Evolutionary conservation across 768 basidiomycete genomes (phyloP).

Genomic region (Lyophyllum shimeji): DNA sequence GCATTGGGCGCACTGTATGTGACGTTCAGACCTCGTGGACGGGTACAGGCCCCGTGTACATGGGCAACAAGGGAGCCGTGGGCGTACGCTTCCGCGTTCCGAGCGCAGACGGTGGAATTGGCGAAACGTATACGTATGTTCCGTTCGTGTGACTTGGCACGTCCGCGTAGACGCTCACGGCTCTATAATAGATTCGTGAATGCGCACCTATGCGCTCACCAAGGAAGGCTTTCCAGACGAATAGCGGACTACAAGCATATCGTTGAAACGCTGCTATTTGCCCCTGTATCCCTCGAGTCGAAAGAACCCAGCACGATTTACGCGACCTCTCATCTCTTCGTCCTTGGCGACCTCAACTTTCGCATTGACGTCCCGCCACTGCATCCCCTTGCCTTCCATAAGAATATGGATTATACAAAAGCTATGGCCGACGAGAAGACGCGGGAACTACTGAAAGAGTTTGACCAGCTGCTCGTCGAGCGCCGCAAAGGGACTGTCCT

Average conservation of each 20-base stretch:
- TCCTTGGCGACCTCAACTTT: slow-evolving; percentile 94
- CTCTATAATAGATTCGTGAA: slow-evolving; percentile 61
- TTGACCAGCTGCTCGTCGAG: slow-evolving; percentile 69
- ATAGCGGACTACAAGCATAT: slow-evolving; percentile 83
- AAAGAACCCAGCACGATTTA: slow-evolving; percentile 61
- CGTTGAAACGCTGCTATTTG: slow-evolving; percentile 77
- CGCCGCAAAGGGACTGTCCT: slow-evolving; percentile 65
- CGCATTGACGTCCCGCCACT: slow-evolving; percentile 65
- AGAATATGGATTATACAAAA: slow-evolving; percentile 36
- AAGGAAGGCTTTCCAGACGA: slow-evolving; percentile 59
- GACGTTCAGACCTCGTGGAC: slow-evolving; percentile 78
- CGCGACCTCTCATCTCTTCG: slow-evolving; percentile 86
- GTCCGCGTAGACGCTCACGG: slow-evolving; percentile 2
- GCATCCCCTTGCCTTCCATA: slow-evolving; percentile 41
- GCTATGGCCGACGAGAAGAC: slow-evolving; percentile 47
- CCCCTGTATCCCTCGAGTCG: slow-evolving; percentile 42
- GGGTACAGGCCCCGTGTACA: slow-evolving; percentile 66
- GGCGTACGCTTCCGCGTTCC: slow-evolving; percentile 79
- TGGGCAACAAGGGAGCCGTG: slow-evolving; percentile 97
- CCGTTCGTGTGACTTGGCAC: slow-evolving; percentile 3
- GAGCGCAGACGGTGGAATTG: slow-evolving; percentile 50
- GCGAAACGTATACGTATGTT: slow-evolving; percentile 85
- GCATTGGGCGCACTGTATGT: slow-evolving; percentile 54
- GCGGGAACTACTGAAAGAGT: slow-evolving; percentile 64
- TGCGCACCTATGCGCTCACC: slow-evolving; percentile 88